Conservation (phyloP, 2,329 filamentous ascomycete genomes). For the Metarhizium album region DNA sequence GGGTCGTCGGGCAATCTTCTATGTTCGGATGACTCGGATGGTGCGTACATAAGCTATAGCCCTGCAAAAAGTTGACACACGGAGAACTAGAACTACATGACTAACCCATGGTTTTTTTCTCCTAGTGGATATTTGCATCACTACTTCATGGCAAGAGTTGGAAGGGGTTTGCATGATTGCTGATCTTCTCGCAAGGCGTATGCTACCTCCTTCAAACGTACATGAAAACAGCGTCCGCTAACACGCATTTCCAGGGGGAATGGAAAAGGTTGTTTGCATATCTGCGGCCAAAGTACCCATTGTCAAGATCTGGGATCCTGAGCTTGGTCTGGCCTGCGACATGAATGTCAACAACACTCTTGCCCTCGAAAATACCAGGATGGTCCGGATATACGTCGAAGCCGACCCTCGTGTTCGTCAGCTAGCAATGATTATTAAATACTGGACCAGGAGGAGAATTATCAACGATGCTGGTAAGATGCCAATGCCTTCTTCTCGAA, state of each 20-base stretch:
- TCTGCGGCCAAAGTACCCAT: conserved; percentile 94
- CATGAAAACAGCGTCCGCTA: not conserved
- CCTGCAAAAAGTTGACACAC: not conserved
- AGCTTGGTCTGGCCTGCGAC: conserved; percentile 79
- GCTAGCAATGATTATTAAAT: conserved; percentile 91
- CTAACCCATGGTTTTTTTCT: conserved; percentile 8
- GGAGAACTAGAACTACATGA: not conserved
- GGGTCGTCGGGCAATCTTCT: conserved; percentile 95
- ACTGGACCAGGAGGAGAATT: conserved; percentile 89
- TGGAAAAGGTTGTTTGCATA: conserved; percentile 93
- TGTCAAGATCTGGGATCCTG: conserved; percentile 97
- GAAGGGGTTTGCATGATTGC: conserved; percentile 88
- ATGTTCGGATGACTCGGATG: conserved; percentile 92
- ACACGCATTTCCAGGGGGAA: conserved; percentile 57
- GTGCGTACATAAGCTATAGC: too few relatives aligned
- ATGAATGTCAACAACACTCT: conserved; percentile 99
- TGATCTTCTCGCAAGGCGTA: conserved; percentile 75
- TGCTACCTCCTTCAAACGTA: conserved; percentile 22
- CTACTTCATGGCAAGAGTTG: conserved; percentile 76
- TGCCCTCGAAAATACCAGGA: conserved; percentile 89
- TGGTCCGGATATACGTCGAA: conserved; percentile 95
- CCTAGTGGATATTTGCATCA: conserved; percentile 93
- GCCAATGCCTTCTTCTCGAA: not conserved
- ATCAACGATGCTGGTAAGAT: conserved; percentile 84
- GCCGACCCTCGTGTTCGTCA: conserved; percentile 84